These are phyloP conservation scores for Alnus rubra DNA, from an alignment of 306 rosid genomes.

Conservation along the genomic window DNA sequence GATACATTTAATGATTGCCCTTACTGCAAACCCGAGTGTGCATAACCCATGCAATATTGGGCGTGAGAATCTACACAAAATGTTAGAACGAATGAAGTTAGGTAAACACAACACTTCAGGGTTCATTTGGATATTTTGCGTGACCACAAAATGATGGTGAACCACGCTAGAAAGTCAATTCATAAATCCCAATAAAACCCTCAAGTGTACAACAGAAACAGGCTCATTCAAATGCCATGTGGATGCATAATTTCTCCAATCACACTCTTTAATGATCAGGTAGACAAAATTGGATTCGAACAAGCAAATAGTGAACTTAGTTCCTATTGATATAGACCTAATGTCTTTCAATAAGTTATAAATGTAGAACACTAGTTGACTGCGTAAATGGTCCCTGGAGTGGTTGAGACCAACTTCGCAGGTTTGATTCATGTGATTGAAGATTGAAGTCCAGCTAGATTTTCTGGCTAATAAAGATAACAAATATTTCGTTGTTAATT, in stretches of 20 bases:
- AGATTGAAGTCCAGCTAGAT: neutral
- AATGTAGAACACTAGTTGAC: neutral
- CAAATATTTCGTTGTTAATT: neutral
- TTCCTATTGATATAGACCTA: neutral
- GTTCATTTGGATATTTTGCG: slow-evolving; percentile 9
- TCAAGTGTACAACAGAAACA: neutral
- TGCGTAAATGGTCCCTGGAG: neutral
- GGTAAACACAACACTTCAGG: neutral
- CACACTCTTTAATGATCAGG: neutral
- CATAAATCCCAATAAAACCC: neutral
- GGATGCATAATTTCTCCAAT: neutral
- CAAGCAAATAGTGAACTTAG: neutral
- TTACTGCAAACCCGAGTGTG: slow-evolving; percentile 85
- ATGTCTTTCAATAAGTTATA: neutral
- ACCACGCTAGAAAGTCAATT: neutral
- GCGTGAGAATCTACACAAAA: slow-evolving; percentile 63
- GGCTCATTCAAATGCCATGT: neutral
- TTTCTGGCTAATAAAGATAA: neutral
- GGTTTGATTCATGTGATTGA: neutral
- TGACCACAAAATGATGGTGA: slow-evolving; percentile 1
- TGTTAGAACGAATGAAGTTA: slow-evolving; percentile 9
- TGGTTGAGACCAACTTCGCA: neutral
- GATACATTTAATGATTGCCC: slow-evolving; percentile 79
- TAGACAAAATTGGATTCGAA: neutral
- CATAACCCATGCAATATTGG: slow-evolving; percentile 95